Base-by-base conservation (phyloP, 2,329 filamentous ascomycete genomes). In the Verticillium longisporum region DNA sequence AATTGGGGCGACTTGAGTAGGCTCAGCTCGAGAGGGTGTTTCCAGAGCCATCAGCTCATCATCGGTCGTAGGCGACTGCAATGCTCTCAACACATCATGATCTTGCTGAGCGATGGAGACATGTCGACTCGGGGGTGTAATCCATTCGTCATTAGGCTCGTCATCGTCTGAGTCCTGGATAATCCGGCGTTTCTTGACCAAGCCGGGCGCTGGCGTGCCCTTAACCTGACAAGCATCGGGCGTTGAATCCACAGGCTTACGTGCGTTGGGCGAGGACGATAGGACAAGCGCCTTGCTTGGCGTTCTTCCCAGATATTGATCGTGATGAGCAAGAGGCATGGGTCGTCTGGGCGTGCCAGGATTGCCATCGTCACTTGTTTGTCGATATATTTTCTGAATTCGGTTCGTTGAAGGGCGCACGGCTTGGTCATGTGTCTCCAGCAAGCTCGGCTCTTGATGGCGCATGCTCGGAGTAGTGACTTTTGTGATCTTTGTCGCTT, bases 81-180 rank as follows among this genome's bases (percentile, higher is more conserved):
- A n/a, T 18, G 45, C 15, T 26, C 21, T 50, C 5, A 15, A 41
- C 45, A 10, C 13, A 21, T 18, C 31, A 9, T 34, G 32, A 3
- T 14, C 14, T 15, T 55, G 26, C 15, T 33, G 26, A 10, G 15
- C 26, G 13, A 3, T 33, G 54, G 54, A 18, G 26, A 68, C 62
- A 67, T 80, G 70, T 41, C 69, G 71, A 10, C 71, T 71, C 9
- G 71, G 74, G 13, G 80, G 75, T 5, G 77, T 78, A 6, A 80
- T 66, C 53, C 79, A 80, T 54, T 85, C 82, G 41, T 85, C 83
- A 45, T 86, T 83, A 0, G 45, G 45, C 55, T 79, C 80, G 54
- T 85, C 83, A 53, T 85, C 83, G 55, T 86, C 83, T 0, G 83
- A 86, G 65, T 86, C 83, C 58, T 80, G 75, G 50, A 86, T 80